Evolutionary conservation across 106 monocot species (phyloP), one percentile per base, ranked within the genome.

Genomic region (Agapanthus africanus): DNA sequence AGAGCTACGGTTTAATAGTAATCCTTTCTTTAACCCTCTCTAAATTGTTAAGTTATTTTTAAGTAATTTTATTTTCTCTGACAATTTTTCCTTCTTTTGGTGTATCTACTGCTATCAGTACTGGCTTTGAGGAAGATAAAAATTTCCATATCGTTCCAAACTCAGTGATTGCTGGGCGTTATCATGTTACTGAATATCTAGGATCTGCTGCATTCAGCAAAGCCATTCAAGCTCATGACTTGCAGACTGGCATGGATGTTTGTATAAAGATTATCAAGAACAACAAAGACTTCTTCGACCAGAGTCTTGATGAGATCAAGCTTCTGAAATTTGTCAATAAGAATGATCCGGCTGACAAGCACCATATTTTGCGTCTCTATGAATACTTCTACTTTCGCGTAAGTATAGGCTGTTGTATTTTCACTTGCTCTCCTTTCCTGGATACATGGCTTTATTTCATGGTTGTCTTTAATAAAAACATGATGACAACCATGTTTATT

Each of bases 271-370:
- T 99, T 57, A 99, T 99, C 67, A 97, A 99, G 76, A 99, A 99
- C 67, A 99, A 99, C 76, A 99, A 99, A 75, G 99, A 99, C 76
- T 99, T 99, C 68, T 99, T 99, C 47, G 99, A 99, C 52, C 99
- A 99, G 83, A 99, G 99, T 69, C 85, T 99, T 73, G 99, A 99
- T 79, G 99, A 99, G 75, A 99, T 99, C 70, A 99, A 99, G 79
- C 93, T 99, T 63, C 72, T 99, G 47, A 99, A 99, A 78, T 99
- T 65, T 93, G 85, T 93, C 37, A 99, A 99, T 79, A 93, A 93
- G 79, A 76, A 99, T 83, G 99, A 99, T 76, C 93, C 99, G 66
- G 87, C 74, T 44, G 99, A 99, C 79, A 93, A 85, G 80, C 90
- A 81, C 73, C 99, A 99, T 60, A 68, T 99, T 46, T 79, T 99